These are phyloP conservation scores for Candida tibetensis DNA, from an alignment of 805 yeast genomes.

Conservation along the genomic window DNA sequence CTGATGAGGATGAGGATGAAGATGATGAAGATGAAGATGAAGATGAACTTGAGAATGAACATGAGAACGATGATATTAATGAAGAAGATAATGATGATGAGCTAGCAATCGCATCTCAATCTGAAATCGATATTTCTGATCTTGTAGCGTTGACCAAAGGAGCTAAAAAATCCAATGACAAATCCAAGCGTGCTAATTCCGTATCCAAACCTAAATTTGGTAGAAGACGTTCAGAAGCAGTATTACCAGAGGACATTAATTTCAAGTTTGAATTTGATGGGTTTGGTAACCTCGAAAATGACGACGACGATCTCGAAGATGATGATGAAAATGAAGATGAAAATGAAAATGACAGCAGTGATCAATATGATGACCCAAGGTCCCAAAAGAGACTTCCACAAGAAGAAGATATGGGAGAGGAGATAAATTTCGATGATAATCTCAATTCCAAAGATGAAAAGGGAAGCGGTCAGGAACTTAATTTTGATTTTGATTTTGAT, in stretches of 20 bases:
- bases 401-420: slow-evolving; percentile 66
- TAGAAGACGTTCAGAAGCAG: slow-evolving; percentile 36
- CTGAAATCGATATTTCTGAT: slow-evolving; percentile 9
- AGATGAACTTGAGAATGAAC: neutral
- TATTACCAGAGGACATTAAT: slow-evolving; percentile 41
- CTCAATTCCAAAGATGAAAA: slow-evolving; percentile 1
- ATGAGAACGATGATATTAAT: neutral
- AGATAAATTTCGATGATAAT: slow-evolving; percentile 18
- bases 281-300: slow-evolving; percentile 19
- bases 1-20: neutral
- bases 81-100: slow-evolving; percentile 2
- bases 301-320: slow-evolving; percentile 27
- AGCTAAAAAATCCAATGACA: neutral
- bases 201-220: slow-evolving; percentile 25
- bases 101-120: slow-evolving; percentile 7
- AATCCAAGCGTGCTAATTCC: slow-evolving; percentile 1
- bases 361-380: slow-evolving; percentile 10
- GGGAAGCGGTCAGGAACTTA: slow-evolving; percentile 1
- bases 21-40: neutral
- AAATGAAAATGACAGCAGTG: slow-evolving; percentile 14
- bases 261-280: slow-evolving; percentile 44
- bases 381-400: slow-evolving; percentile 20
- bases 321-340: slow-evolving; percentile 29
- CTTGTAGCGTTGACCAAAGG: slow-evolving; percentile 7
- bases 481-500: slow-evolving; percentile 30